Percentiles rank a stretch among this genome's conserved stretches.
These are phyloP conservation scores for Allium fistulosum DNA, from an alignment of 106 monocot genomes.

Conservation along the genomic window DNA sequence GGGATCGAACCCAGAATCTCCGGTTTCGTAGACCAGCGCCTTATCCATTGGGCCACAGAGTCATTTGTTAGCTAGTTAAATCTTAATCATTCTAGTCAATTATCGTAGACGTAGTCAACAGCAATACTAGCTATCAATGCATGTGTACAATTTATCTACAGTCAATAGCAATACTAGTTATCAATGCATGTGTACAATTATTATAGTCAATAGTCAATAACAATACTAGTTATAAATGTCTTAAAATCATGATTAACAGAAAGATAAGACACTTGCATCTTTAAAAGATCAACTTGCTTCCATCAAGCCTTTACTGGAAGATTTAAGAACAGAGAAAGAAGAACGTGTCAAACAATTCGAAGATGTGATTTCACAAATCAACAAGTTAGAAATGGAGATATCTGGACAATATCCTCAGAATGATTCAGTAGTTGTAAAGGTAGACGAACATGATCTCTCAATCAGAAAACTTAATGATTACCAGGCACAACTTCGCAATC, in stretches of 20 bases:
- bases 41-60: slow-evolving; percentile 99
- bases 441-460: slow-evolving; percentile 62
- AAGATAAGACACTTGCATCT: slow-evolving; percentile 36
- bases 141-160: too few species aligned
- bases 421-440: background rate
- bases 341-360: slow-evolving; percentile 62
- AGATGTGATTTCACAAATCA: slow-evolving; percentile 53
- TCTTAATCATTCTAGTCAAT: too few species aligned
- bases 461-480: slow-evolving; percentile 40
- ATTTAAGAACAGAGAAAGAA: slow-evolving; percentile 52
- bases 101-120: too few species aligned
- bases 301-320: slow-evolving; percentile 54
- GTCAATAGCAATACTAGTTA: too few species aligned
- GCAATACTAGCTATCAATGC: too few species aligned
- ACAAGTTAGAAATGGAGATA: slow-evolving; percentile 70
- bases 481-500: slow-evolving; percentile 36
- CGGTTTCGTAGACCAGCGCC: slow-evolving; percentile 99
- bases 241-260: slow-evolving; percentile 15
- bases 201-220: too few species aligned
- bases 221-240: too few species aligned
- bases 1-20: slow-evolving; percentile 95
- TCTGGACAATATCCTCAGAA: slow-evolving; percentile 17
- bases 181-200: too few species aligned
- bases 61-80: slow-evolving; percentile 2
- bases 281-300: slow-evolving; percentile 63